Conservation (phyloP, 305 asterid species). For the Fraxinus xanthoxyloides region DNA sequence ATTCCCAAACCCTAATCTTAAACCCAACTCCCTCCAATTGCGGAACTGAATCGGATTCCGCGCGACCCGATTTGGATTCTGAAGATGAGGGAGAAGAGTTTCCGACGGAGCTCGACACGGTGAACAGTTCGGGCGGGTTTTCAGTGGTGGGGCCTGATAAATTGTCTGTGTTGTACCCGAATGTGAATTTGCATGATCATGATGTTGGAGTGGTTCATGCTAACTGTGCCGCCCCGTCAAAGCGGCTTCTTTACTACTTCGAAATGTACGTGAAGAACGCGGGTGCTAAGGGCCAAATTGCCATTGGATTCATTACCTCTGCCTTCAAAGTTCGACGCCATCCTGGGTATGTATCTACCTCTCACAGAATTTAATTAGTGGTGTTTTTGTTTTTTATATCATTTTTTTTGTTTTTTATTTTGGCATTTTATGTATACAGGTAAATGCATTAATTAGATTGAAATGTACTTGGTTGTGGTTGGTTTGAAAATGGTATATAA, state of each 20-base stretch:
- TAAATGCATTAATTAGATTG: background rate
- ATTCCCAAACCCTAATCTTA: conserved; percentile 42
- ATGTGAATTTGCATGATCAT: conserved; percentile 60
- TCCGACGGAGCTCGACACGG: conserved; percentile 76
- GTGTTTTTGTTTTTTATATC: background rate
- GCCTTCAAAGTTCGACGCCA: conserved; percentile 76
- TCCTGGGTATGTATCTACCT: conserved; percentile 62
- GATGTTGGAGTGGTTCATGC: conserved; percentile 97
- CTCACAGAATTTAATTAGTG: background rate
- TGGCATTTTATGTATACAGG: background rate
- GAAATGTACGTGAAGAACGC: conserved; percentile 79
- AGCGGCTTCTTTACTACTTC: conserved; percentile 76
- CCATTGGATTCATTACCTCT: conserved; percentile 80
- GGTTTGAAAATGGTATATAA: background rate
- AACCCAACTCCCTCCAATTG: conserved; percentile 22
- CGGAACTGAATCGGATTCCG: conserved; percentile 26
- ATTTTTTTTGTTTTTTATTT: conserved; percentile 3
- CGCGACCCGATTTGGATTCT: background rate
- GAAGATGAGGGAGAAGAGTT: conserved; percentile 53
- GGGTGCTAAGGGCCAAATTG: conserved; percentile 78
- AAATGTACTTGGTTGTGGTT: background rate
- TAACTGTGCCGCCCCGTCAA: conserved; percentile 72
- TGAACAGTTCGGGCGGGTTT: conserved; percentile 76
- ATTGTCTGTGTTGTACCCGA: conserved; percentile 69
- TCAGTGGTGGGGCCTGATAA: conserved; percentile 79